Conservation (phyloP, 257 asterid genomes). For the Striga asiatica region DNA sequence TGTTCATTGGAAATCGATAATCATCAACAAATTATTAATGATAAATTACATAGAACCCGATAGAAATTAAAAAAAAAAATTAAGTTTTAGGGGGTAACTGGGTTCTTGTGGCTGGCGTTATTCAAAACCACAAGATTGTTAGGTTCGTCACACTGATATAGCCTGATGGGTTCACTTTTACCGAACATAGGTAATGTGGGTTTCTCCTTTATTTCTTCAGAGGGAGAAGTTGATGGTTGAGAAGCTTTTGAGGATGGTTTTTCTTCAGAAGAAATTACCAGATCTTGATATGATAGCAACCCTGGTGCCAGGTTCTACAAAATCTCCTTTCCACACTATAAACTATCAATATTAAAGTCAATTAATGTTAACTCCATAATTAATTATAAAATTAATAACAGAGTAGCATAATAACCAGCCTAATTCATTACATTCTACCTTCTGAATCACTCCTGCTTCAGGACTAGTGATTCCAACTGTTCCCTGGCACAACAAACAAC, state of each 20-base stretch:
- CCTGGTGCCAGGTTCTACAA: constrained; percentile 87
- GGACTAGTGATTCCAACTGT: constrained; percentile 96
- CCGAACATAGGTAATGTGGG: too few relatives aligned
- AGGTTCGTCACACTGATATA: too few relatives aligned
- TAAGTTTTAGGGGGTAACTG: too few relatives aligned
- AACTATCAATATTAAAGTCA: constrained; percentile 29
- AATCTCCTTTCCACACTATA: constrained; percentile 87
- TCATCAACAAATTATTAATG: too few relatives aligned
- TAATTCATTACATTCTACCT: constrained; percentile 36
- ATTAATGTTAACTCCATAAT: constrained; percentile 10
- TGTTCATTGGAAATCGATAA: too few relatives aligned
- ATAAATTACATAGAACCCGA: too few relatives aligned
- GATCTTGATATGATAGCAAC: constrained; percentile 86
- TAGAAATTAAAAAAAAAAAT: too few relatives aligned
- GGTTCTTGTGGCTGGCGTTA: too few relatives aligned
- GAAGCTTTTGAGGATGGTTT: constrained; percentile 49
- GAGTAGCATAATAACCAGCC: background rate
- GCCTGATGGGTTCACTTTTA: too few relatives aligned
- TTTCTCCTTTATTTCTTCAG: constrained; percentile 50
- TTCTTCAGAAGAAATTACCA: constrained; percentile 79
- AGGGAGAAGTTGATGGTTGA: constrained; percentile 34
- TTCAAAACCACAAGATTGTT: too few relatives aligned
- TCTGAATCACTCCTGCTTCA: constrained; percentile 89
- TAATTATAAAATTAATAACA: background rate
- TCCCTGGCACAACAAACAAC: constrained; percentile 41